A percentile compares a stretch with the other conserved stretches of the same genome.
Conservation (phyloP, 2,329 filamentous ascomycete genomes). For the Xylariales sp. region DNA sequence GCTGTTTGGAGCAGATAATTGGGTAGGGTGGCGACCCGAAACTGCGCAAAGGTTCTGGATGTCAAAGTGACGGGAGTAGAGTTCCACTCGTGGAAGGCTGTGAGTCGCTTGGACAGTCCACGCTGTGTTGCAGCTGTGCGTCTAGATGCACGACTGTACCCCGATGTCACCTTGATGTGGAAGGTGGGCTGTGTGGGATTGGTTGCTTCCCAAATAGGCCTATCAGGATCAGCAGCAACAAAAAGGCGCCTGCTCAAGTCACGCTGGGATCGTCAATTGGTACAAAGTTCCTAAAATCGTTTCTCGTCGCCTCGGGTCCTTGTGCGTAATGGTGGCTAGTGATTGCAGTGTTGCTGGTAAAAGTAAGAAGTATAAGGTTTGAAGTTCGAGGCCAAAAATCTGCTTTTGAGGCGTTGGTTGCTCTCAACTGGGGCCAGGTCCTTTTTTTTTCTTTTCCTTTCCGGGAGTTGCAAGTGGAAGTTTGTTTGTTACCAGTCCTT, state of each 20-base stretch:
- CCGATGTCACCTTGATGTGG: constrained; percentile 24
- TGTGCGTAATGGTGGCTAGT: no score
- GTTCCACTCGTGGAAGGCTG: constrained; percentile 9
- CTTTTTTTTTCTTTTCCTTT: no score
- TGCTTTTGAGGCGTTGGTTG: no score
- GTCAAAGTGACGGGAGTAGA: constrained; percentile 1
- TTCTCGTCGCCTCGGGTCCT: constrained; percentile 6
- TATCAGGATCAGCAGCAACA: constrained; percentile 11
- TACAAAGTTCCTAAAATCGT: background rate
- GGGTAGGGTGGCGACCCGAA: no score
- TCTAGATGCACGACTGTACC: constrained; percentile 8
- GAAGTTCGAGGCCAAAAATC: no score
- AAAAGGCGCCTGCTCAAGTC: background rate
- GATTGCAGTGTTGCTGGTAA: no score
- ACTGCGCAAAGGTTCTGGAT: no score
- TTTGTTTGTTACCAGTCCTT: constrained; percentile 5
- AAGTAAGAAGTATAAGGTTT: no score
- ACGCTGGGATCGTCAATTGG: background rate
- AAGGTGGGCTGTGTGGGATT: constrained; percentile 20
- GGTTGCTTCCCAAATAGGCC: constrained; percentile 17
- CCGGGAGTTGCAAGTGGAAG: no score
- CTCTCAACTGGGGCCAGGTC: no score
- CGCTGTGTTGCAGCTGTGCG: constrained; percentile 12
- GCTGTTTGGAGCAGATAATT: no score
- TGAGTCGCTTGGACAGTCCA: constrained; percentile 12